These are phyloP conservation scores for Alternaria dauci DNA, from an alignment of 2,329 filamentous ascomycete genomes.

Conservation along the genomic window DNA sequence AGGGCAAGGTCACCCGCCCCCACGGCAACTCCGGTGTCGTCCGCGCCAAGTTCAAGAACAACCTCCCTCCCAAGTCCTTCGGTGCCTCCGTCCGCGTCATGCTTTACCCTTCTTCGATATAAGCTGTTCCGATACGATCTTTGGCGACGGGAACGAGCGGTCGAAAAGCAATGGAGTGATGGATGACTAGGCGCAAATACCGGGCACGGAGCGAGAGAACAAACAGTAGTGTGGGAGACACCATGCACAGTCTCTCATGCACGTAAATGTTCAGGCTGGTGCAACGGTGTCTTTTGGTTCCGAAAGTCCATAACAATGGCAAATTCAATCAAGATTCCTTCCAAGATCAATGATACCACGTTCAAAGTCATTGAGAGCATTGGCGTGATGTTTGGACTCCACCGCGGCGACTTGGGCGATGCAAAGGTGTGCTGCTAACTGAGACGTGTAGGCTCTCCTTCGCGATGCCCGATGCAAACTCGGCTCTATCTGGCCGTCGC, in stretches of 20 bases:
- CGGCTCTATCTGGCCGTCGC: background rate
- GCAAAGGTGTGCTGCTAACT: background rate
- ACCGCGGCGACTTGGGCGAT: background rate
- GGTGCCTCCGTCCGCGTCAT: conserved; percentile 87
- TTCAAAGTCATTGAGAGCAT: conserved; percentile 33
- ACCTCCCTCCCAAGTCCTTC: conserved; percentile 96
- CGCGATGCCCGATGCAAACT: background rate
- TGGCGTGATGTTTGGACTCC: conserved; percentile 3
- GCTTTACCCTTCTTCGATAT: conserved; percentile 98
- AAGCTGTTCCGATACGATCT: conserved; percentile 56
- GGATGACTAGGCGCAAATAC: conserved; percentile 40
- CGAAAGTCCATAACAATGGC: conserved; percentile 49
- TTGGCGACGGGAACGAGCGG: conserved; percentile 37
- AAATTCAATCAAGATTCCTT: conserved; percentile 50
- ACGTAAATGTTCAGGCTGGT: conserved; percentile 47
- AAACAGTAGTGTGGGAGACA: conserved; percentile 36
- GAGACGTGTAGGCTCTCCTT: background rate
- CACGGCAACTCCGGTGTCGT: conserved; percentile 99
- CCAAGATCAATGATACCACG: conserved; percentile 49
- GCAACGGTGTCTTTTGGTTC: conserved; percentile 49
- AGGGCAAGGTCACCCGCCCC: conserved; percentile 83
- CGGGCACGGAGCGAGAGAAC: conserved; percentile 42
- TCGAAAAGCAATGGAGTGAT: conserved; percentile 37
- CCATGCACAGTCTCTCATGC: conserved; percentile 45
- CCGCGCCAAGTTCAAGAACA: conserved; percentile 95